A percentile compares a stretch with the other conserved stretches of the same genome.
phyloP scores from a whole-genome alignment of 2,329 filamentous ascomycete genomes.

The Orbilia brochopaga region DNA sequence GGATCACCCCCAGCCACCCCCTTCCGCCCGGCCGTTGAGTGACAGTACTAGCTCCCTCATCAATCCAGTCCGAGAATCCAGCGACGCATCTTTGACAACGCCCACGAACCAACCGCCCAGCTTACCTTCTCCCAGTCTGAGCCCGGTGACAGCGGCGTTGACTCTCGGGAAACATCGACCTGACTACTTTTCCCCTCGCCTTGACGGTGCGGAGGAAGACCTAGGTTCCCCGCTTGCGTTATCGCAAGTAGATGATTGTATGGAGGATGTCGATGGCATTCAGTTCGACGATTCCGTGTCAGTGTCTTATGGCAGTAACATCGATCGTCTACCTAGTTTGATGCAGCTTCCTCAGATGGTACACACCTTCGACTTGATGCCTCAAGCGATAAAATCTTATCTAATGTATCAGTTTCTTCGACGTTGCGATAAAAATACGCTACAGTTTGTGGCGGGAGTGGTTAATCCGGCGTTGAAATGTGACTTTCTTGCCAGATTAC shows the following conservation, averaged over 20 bases:
- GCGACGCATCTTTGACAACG: slow-evolving; percentile 66
- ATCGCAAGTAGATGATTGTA: slow-evolving; percentile 56
- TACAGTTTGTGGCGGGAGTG: slow-evolving; percentile 85
- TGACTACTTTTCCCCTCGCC: slow-evolving; percentile 57
- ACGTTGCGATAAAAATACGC: slow-evolving; percentile 82
- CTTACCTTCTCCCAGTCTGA: slow-evolving; percentile 90
- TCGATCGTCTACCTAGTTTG: slow-evolving; percentile 60
- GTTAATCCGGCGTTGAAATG: slow-evolving; percentile 95
- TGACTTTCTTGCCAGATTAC: slow-evolving; percentile 84
- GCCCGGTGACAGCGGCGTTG: slow-evolving; percentile 83
- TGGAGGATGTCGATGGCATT: slow-evolving; percentile 59
- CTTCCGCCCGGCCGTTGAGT: slow-evolving; percentile 3
- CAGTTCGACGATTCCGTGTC: slow-evolving; percentile 53
- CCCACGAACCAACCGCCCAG: slow-evolving; percentile 83
- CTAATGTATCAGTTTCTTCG: slow-evolving; percentile 96
- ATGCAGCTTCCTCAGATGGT: slow-evolving; percentile 86
- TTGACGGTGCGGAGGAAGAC: slow-evolving; percentile 58
- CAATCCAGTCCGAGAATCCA: slow-evolving; percentile 9
- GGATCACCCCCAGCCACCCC: not conserved
- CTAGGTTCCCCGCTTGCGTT: slow-evolving; percentile 53
- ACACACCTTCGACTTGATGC: slow-evolving; percentile 88
- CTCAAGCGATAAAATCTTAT: slow-evolving; percentile 88
- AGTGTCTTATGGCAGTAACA: slow-evolving; percentile 55
- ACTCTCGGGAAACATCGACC: slow-evolving; percentile 60
- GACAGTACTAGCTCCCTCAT: slow-evolving; percentile 1